Evolutionary conservation across 768 basidiomycete species (phyloP), one percentile per base, ranked within the genome.

Genomic region (Clathrus columnatus): DNA sequence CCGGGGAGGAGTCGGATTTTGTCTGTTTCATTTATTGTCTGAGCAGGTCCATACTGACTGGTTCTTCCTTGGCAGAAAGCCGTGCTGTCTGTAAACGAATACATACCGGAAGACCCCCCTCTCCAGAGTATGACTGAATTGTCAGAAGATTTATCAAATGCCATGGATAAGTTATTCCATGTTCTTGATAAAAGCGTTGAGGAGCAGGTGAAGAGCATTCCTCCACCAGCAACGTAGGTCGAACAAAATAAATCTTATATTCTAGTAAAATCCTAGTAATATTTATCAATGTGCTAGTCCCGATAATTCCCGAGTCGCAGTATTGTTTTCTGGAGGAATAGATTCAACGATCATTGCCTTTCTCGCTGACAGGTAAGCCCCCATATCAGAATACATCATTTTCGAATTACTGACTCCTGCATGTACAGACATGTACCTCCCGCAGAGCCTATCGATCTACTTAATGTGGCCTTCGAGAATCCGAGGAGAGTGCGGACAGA

Each of bases 391-490:
- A 27, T 30, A 5, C 27, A n/a, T 46, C 16, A 46, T 45, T 16
- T 41, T 49, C 28, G 16, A 45, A 28, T 44, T 16, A 17, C 7
- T 30, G 17, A 41, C 3, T 26, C 52, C 58, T 18, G 20, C 50
- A 6, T 23, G 51, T 45, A 21, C 58, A 94, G 92, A 57, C 80
- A 90, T 65, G 65, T 92, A 29, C 83, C 88, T 8, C 49, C 70
- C 17, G 74, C 80, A 45, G 92, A 96, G 65, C 87, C 91, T 0
- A 91, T 97, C 50, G 94, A 97, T 64, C 72, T 97, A 1, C 73
- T 97, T 7, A 96, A 96, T 62, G 91, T 97, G 4, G 90, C 91
- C 1, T 97, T 97, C 61, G 92, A 97, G 65, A 96, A 96, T 63
- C 92, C 92, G n/a, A 80, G 91, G 5, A 86, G 87, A 63, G 69